phyloP scores from a whole-genome alignment of 768 basidiomycete species.

The Trametes villosa region DNA sequence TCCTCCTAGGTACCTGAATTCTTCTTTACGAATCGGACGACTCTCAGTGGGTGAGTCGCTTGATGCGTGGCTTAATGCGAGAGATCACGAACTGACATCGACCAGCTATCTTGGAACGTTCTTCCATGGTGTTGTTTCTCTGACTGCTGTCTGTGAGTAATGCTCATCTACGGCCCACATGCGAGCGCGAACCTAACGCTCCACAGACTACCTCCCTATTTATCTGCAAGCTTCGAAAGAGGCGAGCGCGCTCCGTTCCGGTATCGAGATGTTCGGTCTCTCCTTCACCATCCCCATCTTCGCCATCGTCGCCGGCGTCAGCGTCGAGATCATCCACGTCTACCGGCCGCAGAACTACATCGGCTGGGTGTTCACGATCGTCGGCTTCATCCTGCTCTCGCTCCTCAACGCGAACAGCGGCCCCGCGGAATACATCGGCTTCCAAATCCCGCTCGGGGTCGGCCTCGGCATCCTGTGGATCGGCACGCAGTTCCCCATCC shows the following conservation, averaged over 20 bases:
- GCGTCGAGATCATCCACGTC: conserved; percentile 38
- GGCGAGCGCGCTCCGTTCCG: conserved; percentile 32
- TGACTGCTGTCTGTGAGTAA: conserved; percentile 17
- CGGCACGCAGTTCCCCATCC: conserved; percentile 16
- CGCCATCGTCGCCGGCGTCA: conserved; percentile 43
- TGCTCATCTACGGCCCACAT: too few relatives aligned
- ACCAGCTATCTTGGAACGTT: conserved; percentile 19
- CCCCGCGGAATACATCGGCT: conserved; percentile 22
- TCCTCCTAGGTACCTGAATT: conserved; percentile 7
- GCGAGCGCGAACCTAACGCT: conserved; percentile 30
- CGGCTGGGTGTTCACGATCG: conserved; percentile 41
- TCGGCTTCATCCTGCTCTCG: conserved; percentile 43
- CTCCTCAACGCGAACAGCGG: conserved; percentile 31
- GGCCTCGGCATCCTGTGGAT: conserved; percentile 35
- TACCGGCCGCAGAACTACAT: conserved; percentile 44
- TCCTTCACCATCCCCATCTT: conserved; percentile 44
- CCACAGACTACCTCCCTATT: conserved; percentile 44
- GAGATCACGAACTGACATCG: not conserved
- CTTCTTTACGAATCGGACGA: conserved; percentile 17
- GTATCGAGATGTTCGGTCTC: conserved; percentile 24
- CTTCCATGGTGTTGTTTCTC: conserved; percentile 16
- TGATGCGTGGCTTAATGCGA: too few relatives aligned
- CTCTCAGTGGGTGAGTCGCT: conserved; percentile 15
- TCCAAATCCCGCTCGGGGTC: conserved; percentile 31
- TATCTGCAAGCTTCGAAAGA: conserved; percentile 47